A percentile compares a stretch with the other conserved stretches of the same genome.
Evolutionary conservation across 305 asterid genomes (phyloP).

Genomic region (Fraxinus xanthoxyloides): DNA sequence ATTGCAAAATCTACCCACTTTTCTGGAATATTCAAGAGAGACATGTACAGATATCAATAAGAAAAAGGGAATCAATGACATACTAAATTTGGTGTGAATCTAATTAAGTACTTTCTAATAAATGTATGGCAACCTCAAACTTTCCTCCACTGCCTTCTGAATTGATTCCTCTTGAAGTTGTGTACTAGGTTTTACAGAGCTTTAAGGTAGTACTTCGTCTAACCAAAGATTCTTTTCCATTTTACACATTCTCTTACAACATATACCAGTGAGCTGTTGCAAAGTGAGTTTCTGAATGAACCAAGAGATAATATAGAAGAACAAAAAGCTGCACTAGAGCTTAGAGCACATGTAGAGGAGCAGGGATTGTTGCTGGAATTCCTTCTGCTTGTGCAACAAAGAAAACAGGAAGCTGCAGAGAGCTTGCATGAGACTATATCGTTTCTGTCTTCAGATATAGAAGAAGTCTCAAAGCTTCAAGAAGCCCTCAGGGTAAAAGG

Average conservation of each 20-base stretch:
- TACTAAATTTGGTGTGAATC: background rate
- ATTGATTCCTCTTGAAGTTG: background rate
- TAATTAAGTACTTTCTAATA: background rate
- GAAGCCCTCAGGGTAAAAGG: constrained; percentile 44
- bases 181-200: background rate
- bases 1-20: background rate
- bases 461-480: constrained; percentile 70
- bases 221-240: background rate
- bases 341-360: constrained; percentile 82
- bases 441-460: constrained; percentile 68
- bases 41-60: background rate
- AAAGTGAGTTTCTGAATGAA: constrained; percentile 81
- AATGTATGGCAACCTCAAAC: background rate
- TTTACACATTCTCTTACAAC: background rate
- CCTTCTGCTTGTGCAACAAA: constrained; percentile 65
- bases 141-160: background rate
- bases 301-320: constrained; percentile 81
- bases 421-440: constrained; percentile 62
- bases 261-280: constrained; percentile 48
- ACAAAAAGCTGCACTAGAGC: constrained; percentile 77
- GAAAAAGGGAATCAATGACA: background rate
- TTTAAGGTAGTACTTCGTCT: background rate
- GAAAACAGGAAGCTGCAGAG: constrained; percentile 70
- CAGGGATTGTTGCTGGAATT: constrained; percentile 86
- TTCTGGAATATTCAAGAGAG: background rate